Evolutionary conservation across 2,329 filamentous ascomycete species (phyloP).

Genomic region (Xylaria sp.): DNA sequence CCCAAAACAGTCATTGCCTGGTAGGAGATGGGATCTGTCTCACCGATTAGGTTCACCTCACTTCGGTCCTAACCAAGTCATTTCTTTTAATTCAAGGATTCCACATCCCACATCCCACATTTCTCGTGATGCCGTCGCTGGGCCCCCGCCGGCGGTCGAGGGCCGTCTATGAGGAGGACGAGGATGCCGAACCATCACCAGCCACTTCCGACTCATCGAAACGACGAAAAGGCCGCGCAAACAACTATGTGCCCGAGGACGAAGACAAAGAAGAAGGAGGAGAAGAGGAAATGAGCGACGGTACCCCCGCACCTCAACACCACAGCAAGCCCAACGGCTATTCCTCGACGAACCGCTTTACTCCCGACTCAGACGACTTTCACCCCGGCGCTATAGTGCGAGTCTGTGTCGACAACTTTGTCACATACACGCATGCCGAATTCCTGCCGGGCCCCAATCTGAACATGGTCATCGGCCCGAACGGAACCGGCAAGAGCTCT

Average conservation of each 20-base stretch:
- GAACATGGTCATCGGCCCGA: conserved; percentile 99
- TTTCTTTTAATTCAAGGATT: neutral
- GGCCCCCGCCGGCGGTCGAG: conserved; percentile 58
- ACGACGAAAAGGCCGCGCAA: conserved; percentile 35
- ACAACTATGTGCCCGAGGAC: conserved; percentile 28
- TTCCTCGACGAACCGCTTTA: conserved; percentile 28
- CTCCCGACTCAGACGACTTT: conserved; percentile 51
- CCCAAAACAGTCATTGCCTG: neutral
- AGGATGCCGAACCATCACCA: conserved; percentile 49
- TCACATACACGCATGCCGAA: conserved; percentile 92
- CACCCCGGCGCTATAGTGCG: conserved; percentile 88
- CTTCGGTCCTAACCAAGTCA: neutral
- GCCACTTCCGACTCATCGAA: conserved; percentile 46
- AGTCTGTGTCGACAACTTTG: conserved; percentile 87
- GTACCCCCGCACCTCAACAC: conserved; percentile 16
- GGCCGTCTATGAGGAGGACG: conserved; percentile 54
- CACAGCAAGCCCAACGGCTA: conserved; percentile 31
- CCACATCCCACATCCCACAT: neutral
- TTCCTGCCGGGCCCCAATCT: conserved; percentile 91
- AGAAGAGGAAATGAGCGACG: conserved; percentile 33
- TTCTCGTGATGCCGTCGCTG: conserved; percentile 45
- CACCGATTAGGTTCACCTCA: neutral
- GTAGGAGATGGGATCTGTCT: conserved; percentile 6
- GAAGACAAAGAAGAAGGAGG: conserved; percentile 17
- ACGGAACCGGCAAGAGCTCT: conserved; percentile 97